A percentile compares a stretch with the other conserved stretches of the same genome.
These are phyloP conservation scores for Cymbopogon flexuosus DNA, from an alignment of 202 grass and related monocot species.

Conservation along the genomic window DNA sequence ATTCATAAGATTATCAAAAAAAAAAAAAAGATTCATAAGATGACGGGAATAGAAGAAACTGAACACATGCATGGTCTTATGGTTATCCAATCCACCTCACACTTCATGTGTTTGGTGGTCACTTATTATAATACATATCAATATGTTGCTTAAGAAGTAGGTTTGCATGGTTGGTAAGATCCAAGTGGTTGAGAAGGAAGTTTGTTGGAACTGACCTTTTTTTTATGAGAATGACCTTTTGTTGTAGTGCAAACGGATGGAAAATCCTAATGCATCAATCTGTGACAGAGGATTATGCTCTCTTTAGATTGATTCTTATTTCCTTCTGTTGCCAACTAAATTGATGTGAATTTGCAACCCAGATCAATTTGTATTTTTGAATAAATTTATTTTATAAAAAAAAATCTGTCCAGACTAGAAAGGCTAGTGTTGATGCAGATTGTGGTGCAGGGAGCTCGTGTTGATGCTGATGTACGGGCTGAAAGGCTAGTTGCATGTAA, in stretches of 20 bases:
- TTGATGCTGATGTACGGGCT: neutral
- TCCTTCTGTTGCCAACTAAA: neutral
- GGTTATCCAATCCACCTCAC: constrained; percentile 24
- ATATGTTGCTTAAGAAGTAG: constrained; percentile 21
- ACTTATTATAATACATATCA: neutral
- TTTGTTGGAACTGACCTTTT: constrained; percentile 5
- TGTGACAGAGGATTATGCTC: neutral
- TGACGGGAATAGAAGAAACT: constrained; percentile 21
- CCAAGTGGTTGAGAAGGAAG: neutral
- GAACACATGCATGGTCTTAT: constrained; percentile 32
- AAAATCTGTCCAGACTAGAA: neutral
- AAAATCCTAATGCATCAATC: neutral
- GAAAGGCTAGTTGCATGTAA: neutral
- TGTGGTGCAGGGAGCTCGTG: neutral
- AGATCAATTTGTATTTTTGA: neutral
- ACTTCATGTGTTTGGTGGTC: constrained; percentile 36
- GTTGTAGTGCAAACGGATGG: neutral
- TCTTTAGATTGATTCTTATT: neutral
- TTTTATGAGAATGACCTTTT: neutral
- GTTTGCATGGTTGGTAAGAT: neutral
- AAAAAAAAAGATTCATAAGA: constrained; percentile 1
- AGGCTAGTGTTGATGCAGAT: neutral
- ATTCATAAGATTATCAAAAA: neutral
- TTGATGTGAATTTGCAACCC: neutral
- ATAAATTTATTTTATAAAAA: neutral